These are phyloP conservation scores for Sideroxylon spinosum DNA, from an alignment of 179 eudicot genomes.

Conservation along the genomic window DNA sequence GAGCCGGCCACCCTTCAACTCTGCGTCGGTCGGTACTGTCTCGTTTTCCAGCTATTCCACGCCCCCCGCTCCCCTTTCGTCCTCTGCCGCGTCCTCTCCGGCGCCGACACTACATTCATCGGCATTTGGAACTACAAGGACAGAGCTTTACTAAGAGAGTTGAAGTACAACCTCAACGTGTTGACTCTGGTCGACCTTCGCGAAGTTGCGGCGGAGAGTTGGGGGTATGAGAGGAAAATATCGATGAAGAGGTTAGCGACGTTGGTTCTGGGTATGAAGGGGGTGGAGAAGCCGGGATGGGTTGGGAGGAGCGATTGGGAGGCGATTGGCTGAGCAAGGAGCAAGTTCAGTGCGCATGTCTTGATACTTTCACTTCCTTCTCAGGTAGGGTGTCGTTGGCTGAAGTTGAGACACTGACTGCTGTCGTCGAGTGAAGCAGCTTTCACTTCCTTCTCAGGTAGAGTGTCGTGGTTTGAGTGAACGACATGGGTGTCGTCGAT, in stretches of 20 bases:
- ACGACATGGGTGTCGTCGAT: too few relatives aligned
- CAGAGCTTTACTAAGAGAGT: not conserved
- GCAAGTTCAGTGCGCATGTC: conserved; percentile 18
- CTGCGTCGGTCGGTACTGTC: conserved; percentile 14
- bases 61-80: not conserved
- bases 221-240: not conserved
- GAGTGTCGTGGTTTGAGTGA: too few relatives aligned
- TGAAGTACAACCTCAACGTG: not conserved
- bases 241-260: not conserved
- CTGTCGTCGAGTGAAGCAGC: too few relatives aligned
- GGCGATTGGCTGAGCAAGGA: not conserved
- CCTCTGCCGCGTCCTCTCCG: conserved; percentile 13
- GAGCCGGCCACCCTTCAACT: conserved; percentile 1
- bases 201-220: not conserved
- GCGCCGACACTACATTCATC: conserved; percentile 8
- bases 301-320: conserved; percentile 22
- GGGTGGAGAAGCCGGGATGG: not conserved
- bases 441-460: too few relatives aligned
- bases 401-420: too few relatives aligned
- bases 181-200: not conserved
- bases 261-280: not conserved
- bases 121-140: conserved; percentile 1
- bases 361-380: conserved; percentile 15
- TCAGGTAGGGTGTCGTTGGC: too few relatives aligned
- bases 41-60: conserved; percentile 12